phyloP scores from a whole-genome alignment of 495 filamentous ascomycete species.

The Pseudomonodictys pantanalensis region DNA sequence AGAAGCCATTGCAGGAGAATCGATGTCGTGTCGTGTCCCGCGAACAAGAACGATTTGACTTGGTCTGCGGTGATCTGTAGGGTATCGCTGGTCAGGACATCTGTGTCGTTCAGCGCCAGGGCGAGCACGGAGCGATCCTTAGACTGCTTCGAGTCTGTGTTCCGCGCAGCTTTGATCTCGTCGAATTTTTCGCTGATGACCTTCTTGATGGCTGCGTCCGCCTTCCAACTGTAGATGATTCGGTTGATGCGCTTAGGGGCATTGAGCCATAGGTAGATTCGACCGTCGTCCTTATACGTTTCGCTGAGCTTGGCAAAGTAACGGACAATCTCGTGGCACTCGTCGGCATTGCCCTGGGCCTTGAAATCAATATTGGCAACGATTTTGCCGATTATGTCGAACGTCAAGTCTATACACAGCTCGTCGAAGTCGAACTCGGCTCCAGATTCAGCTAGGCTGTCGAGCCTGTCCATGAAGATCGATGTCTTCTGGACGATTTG shows the following conservation, averaged over 20 bases:
- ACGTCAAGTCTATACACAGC: constrained; percentile 28
- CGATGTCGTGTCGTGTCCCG: constrained; percentile 51
- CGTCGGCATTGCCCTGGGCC: constrained; percentile 8
- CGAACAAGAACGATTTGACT: constrained; percentile 45
- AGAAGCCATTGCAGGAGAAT: constrained; percentile 40
- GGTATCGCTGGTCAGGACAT: constrained; percentile 8
- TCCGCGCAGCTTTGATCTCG: constrained; percentile 27
- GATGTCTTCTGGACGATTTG: constrained; percentile 27
- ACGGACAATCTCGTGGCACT: constrained; percentile 8
- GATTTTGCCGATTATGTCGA: constrained; percentile 32
- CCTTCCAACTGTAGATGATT: neutral
- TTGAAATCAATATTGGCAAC: constrained; percentile 20
- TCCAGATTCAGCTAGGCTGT: constrained; percentile 15
- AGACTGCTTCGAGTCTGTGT: constrained; percentile 1
- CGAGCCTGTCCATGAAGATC: constrained; percentile 24
- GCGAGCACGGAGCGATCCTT: constrained; percentile 27
- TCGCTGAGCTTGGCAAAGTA: constrained; percentile 7
- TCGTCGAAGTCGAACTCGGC: constrained; percentile 24
- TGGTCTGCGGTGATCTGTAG: constrained; percentile 32
- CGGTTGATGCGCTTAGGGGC: constrained; percentile 9
- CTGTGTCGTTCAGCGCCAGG: constrained; percentile 23
- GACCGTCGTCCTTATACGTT: constrained; percentile 15
- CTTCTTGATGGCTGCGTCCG: constrained; percentile 21
- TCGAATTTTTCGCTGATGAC: constrained; percentile 18
- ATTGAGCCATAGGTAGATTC: constrained; percentile 19